Evolutionary conservation across 2,329 filamentous ascomycete species (phyloP), one percentile per base, ranked within the genome.

Genomic region (Penicillium brasilianum): DNA sequence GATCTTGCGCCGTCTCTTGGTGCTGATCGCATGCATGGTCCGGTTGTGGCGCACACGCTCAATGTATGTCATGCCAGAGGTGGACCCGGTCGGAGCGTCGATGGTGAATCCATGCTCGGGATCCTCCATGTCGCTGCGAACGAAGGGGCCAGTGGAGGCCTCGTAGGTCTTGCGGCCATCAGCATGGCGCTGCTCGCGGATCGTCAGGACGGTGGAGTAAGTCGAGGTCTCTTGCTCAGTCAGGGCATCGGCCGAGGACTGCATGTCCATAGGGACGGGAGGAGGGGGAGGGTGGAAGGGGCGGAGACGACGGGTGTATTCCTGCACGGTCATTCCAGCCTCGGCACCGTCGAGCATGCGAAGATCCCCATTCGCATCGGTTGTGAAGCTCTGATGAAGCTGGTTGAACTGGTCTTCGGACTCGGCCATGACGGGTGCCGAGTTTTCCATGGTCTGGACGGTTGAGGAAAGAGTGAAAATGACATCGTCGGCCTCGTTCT

Each of bases 1-100:
- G 74, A 97, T 82, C 82, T 95, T 96, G 75, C 93, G 85, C 80
- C 96, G 92, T 78, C 95, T 86, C 84, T 90, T 93, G 70, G 97
- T 94, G 74, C 92, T 96, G 75, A 99, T 92, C 66, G 92, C 87
- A 63, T 89, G 81, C 89, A 97, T 93, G 76, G 76, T 71, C 68
- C 71, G 69, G 66, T 81, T 78, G 60, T 76, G 69, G 54, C 86
- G 85, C 82, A 91, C 87, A 67, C 90, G 88, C 75, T 90, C 87
- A 30, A 92, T 81, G 74, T 93, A 93, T 52, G 71, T 74, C 61
- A 66, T 69, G 48, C 68, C 69, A 16, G 70, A 63, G 54, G 63
- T 65, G 16, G 60, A 83, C 56, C 62, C 62, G 20, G 55, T 60
- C 8, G 87, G 86, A 74, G 89, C 87, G 74, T 90, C 88, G 63